phyloP scores from a whole-genome alignment of 1,284 basidiomycete genomes.

The Neolentinus lepideus region DNA sequence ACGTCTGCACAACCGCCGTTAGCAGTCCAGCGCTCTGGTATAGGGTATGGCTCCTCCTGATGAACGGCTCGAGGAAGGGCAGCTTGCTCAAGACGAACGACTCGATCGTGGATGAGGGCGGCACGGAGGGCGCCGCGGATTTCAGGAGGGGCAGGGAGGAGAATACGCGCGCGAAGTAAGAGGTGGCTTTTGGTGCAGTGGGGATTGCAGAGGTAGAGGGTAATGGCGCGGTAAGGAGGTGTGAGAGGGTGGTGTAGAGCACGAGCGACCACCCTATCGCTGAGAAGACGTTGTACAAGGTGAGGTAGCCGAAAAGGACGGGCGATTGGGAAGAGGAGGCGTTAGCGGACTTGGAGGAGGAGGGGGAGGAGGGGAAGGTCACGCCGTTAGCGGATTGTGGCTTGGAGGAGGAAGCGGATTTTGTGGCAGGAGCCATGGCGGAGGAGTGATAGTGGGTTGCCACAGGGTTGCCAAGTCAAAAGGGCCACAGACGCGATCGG shows the following conservation, averaged over 20 bases:
- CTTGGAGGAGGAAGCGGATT: not conserved
- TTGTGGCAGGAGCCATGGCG: not conserved
- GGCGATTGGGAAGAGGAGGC: not conserved
- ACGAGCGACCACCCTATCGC: conserved; percentile 70
- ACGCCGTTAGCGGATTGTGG: not conserved
- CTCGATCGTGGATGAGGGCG: conserved; percentile 13
- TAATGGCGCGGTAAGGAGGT: conserved; percentile 39
- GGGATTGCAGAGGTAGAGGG: conserved; percentile 21
- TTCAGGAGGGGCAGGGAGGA: conserved; percentile 9
- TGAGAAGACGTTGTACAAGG: conserved; percentile 74
- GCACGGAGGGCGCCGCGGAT: conserved; percentile 10
- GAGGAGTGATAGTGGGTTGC: not conserved
- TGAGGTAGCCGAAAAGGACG: conserved; percentile 54
- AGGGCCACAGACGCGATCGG: not conserved
- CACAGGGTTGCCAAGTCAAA: not conserved
- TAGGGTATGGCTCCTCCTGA: conserved; percentile 34
- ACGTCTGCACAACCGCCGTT: conserved; percentile 74
- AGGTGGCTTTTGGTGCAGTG: conserved; percentile 22
- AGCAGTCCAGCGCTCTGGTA: conserved; percentile 52
- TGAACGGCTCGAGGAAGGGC: conserved; percentile 10
- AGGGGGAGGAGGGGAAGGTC: not conserved
- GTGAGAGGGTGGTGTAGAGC: conserved; percentile 43
- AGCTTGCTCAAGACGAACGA: conserved; percentile 21
- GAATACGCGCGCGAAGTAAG: conserved; percentile 12
- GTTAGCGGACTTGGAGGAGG: not conserved